A percentile compares a stretch with the other conserved stretches of the same genome.
Conservation (phyloP, 768 basidiomycete species). For the Termitomyces sp. region DNA sequence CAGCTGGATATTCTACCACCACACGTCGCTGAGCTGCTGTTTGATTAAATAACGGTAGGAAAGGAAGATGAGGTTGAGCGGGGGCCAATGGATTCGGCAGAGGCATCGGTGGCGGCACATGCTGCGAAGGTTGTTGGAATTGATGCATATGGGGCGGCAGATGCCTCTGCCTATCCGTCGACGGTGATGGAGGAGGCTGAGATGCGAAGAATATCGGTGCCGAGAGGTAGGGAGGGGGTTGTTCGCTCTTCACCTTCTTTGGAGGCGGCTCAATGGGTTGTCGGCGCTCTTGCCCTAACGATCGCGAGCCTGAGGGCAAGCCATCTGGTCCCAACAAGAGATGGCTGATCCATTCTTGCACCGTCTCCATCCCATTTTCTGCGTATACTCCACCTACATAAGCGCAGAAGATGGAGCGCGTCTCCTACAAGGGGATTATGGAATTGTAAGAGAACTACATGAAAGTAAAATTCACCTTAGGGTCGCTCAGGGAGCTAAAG, state of each 20-base stretch:
- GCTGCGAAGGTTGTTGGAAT: slow-evolving; percentile 6
- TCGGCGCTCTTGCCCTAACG: slow-evolving; percentile 2
- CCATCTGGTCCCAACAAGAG: slow-evolving; percentile 22
- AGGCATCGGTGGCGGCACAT: slow-evolving; percentile 11
- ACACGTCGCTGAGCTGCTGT: slow-evolving; percentile 62
- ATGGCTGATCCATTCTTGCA: slow-evolving; percentile 53
- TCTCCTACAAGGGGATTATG: slow-evolving; percentile 36
- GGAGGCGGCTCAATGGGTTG: slow-evolving; percentile 25
- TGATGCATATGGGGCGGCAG: slow-evolving; percentile 15
- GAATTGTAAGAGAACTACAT: slow-evolving; percentile 5
- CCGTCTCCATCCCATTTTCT: slow-evolving; percentile 44
- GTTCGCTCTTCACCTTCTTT: slow-evolving; percentile 39
- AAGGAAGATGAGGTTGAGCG: slow-evolving; percentile 58
- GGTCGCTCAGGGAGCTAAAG: slow-evolving; percentile 24
- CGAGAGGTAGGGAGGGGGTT: slow-evolving; percentile 17
- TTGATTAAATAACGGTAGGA: slow-evolving; percentile 72
- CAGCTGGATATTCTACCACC: slow-evolving; percentile 52
- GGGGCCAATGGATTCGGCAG: slow-evolving; percentile 55
- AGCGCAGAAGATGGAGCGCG: slow-evolving; percentile 51
- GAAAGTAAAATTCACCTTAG: slow-evolving; percentile 32
- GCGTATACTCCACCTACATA: slow-evolving; percentile 63
- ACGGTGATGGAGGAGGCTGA: slow-evolving; percentile 25
- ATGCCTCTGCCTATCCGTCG: slow-evolving; percentile 11
- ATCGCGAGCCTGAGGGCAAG: slow-evolving; percentile 2
- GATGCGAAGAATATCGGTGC: slow-evolving; percentile 27